Evolutionary conservation across 495 filamentous ascomycete genomes (phyloP).

Genomic region (Aspergillus affinis): DNA sequence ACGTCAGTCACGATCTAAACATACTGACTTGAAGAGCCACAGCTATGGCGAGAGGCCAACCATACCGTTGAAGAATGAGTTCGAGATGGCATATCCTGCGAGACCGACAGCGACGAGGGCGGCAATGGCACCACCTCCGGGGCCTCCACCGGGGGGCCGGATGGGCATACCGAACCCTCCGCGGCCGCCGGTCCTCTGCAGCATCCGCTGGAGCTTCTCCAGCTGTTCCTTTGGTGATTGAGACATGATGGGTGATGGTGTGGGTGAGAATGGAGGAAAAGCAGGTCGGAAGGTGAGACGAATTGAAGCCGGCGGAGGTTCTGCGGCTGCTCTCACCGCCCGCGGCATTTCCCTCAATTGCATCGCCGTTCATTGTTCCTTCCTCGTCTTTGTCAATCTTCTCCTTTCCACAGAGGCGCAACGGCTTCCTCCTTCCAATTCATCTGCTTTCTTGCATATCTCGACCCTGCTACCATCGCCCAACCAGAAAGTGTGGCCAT

Average conservation of each 20-base stretch:
- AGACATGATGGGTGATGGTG: conserved; percentile 43
- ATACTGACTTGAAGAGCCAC: background rate
- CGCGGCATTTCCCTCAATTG: conserved; percentile 4
- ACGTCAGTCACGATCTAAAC: background rate
- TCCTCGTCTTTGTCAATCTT: background rate
- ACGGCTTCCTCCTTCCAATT: background rate
- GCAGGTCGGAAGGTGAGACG: conserved; percentile 23
- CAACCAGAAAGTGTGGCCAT: background rate
- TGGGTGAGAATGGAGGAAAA: conserved; percentile 19
- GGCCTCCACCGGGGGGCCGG: conserved; percentile 49
- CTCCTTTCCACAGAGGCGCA: background rate
- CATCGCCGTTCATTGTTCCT: background rate
- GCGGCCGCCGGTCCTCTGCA: conserved; percentile 52
- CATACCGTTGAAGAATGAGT: conserved; percentile 89
- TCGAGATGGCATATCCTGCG: conserved; percentile 65
- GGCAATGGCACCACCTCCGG: conserved; percentile 39
- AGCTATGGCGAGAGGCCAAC: conserved; percentile 5
- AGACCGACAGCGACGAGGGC: conserved; percentile 63
- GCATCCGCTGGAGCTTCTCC: conserved; percentile 60
- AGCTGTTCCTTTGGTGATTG: conserved; percentile 64
- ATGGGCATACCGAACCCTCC: conserved; percentile 41
- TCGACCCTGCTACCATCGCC: background rate
- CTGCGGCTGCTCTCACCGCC: conserved; percentile 26
- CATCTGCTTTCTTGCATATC: background rate
- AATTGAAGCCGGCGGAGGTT: conserved; percentile 20